Conservation (phyloP, 495 filamentous ascomycete genomes). For the Aspergillus mulundensis region DNA sequence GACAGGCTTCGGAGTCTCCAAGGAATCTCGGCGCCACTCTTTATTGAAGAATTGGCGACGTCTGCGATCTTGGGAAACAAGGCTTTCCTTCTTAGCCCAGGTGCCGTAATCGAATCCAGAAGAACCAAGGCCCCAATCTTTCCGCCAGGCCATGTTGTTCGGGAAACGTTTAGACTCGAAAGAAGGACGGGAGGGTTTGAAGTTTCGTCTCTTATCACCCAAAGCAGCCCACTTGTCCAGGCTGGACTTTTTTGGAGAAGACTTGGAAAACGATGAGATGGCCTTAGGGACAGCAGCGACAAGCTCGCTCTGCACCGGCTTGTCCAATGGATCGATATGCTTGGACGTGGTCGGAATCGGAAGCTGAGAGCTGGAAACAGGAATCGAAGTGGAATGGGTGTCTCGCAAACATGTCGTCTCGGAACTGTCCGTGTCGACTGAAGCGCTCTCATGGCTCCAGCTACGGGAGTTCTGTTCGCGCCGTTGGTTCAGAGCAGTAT, state of each 20-base stretch:
- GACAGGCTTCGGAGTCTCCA: slow-evolving; percentile 29
- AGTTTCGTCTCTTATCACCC: slow-evolving; percentile 72
- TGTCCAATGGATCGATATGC: slow-evolving; percentile 36
- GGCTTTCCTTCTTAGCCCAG: slow-evolving; percentile 48
- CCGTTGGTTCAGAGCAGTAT: slow-evolving; percentile 51
- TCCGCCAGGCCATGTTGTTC: slow-evolving; percentile 40
- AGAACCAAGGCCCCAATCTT: slow-evolving; percentile 52
- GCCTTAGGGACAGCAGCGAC: slow-evolving; percentile 66
- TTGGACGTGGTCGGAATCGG: slow-evolving; percentile 18
- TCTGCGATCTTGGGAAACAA: slow-evolving; percentile 31
- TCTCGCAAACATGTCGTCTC: slow-evolving; percentile 30
- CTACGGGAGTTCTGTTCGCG: slow-evolving; percentile 74
- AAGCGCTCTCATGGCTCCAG: slow-evolving; percentile 73
- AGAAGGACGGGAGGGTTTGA: slow-evolving; percentile 45
- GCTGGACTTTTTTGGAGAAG: slow-evolving; percentile 48
- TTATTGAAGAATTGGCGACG: slow-evolving; percentile 43
- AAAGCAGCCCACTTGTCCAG: slow-evolving; percentile 86
- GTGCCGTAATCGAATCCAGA: slow-evolving; percentile 47
- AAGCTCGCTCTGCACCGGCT: slow-evolving; percentile 51
- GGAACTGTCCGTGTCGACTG: slow-evolving; percentile 26
- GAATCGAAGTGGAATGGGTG: slow-evolving; percentile 47
- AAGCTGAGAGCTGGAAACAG: slow-evolving; percentile 36
- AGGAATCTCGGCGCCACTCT: slow-evolving; percentile 63
- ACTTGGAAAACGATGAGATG: slow-evolving; percentile 46
- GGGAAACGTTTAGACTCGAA: slow-evolving; percentile 39